Base-by-base conservation (phyloP, 2,329 filamentous ascomycete species). In the Helotiales sp. region DNA sequence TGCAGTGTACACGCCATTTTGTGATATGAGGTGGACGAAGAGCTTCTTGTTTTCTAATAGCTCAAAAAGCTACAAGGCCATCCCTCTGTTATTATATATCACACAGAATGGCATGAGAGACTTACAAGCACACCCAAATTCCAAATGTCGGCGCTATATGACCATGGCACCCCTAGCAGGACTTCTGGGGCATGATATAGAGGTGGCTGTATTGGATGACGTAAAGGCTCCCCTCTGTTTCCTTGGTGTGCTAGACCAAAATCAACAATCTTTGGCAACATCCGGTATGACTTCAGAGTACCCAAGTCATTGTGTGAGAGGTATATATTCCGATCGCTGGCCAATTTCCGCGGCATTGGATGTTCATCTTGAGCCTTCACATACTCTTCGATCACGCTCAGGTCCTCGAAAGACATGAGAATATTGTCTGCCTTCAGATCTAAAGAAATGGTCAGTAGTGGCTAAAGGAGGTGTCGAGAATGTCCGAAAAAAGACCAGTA, bases 101-200 rank as follows among this genome's bases (percentile, higher is more conserved):
- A 61, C 11, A n/a, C n/a, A 26, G 34, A 37, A 24, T 52, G 6
- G 45, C 26, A 60, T 30, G 13, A 49, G 15, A 43, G 6, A 70
- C 69, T 68, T 70, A 79, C 78, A 69, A 79, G 34, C 6, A 78
- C 69, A 24, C 75, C 78, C 0, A 75, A 64, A 54, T 76, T 78
- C 79, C 78, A 81, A 3, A 76, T 70, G 69, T 81, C 79, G n/a
- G 79, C 75, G 1, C 69, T 63, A 20, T 70, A 67, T n/a, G 73
- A 74, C 78, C 78, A 80, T 1, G 69, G 65, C 73, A 79, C 77
- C 13, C 72, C 69, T 2, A 80, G 73, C 64, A 80, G 75, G 1
- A 80, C 74, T 60, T 80, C 78, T 0, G 78, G 79, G 30, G 77
- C 63, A 71, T 74, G 37, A 52, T 61, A 57, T 74, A 61, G 68